phyloP scores from a whole-genome alignment of 179 eudicot species.

The Silene noctiflora region DNA sequence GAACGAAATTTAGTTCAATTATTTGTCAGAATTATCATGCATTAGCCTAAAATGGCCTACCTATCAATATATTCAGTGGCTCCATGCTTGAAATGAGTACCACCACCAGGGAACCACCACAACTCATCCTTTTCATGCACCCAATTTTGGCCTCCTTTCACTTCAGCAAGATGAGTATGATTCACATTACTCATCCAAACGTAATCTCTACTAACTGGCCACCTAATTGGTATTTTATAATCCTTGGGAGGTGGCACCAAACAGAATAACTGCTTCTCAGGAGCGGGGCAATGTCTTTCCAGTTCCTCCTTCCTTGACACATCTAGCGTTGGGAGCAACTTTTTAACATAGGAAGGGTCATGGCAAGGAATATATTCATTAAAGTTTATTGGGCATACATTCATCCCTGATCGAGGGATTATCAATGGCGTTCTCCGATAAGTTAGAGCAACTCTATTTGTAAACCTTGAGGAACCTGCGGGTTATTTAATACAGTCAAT shows the following conservation, averaged over 20 bases:
- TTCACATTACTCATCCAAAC: conserved; percentile 94
- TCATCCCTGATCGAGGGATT: conserved; percentile 67
- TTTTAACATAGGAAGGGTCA: conserved; percentile 58
- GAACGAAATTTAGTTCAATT: neutral
- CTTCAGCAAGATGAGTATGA: conserved; percentile 87
- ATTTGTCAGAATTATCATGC: neutral
- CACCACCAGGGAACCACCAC: conserved; percentile 99
- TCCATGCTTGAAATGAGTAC: conserved; percentile 97
- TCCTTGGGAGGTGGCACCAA: conserved; percentile 88
- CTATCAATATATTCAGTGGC: conserved; percentile 89
- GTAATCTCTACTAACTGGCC: conserved; percentile 95
- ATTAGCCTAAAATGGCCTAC: conserved; percentile 29
- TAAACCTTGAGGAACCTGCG: conserved; percentile 53
- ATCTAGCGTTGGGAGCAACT: conserved; percentile 61
- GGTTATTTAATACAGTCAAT: conserved; percentile 18
- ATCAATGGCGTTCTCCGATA: conserved; percentile 52
- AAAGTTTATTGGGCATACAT: conserved; percentile 67
- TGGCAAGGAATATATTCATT: conserved; percentile 95
- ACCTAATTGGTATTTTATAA: conserved; percentile 84
- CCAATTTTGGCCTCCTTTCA: conserved; percentile 99
- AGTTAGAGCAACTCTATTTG: conserved; percentile 51
- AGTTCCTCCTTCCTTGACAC: conserved; percentile 72
- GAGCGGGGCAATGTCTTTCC: conserved; percentile 88
- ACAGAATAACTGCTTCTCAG: conserved; percentile 73
- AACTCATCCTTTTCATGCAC: conserved; percentile 72